Evolutionary conservation across 495 filamentous ascomycete genomes (phyloP).

Genomic region (Astrothelium macrocarpum): DNA sequence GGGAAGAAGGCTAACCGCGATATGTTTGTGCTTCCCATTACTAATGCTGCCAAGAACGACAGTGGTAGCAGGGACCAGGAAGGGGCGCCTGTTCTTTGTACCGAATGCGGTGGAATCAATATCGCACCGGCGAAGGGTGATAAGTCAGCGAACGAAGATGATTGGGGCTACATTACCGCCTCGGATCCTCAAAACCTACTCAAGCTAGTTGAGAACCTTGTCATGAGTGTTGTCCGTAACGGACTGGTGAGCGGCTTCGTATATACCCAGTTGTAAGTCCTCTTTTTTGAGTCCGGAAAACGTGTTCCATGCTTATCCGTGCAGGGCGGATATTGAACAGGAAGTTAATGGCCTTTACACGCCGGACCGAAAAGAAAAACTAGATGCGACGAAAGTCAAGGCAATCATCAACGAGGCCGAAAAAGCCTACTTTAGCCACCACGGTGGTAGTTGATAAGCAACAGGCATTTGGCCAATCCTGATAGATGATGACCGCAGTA

Average conservation of each 20-base stretch:
- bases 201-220: conserved; percentile 21
- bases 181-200: conserved; percentile 22
- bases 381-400: conserved; percentile 18
- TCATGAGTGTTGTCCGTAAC: conserved; percentile 21
- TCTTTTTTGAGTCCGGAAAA: background rate
- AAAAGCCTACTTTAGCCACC: conserved; percentile 15
- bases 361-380: conserved; percentile 23
- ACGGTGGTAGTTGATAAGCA: background rate
- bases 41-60: conserved; percentile 27
- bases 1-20: conserved; percentile 35
- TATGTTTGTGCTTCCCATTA: conserved; percentile 41
- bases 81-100: conserved; percentile 47
- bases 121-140: conserved; percentile 38
- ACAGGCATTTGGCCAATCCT: too few species aligned
- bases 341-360: conserved; percentile 29
- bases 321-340: conserved; percentile 29
- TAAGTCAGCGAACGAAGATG: conserved; percentile 8
- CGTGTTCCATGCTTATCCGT: background rate
- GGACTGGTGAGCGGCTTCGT: conserved; percentile 26
- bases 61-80: conserved; percentile 36
- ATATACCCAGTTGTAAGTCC: conserved; percentile 26
- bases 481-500: too few species aligned
- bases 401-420: conserved; percentile 17
- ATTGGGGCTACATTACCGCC: conserved; percentile 31
- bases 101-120: conserved; percentile 52